phyloP scores from a whole-genome alignment of 2,329 filamentous ascomycete genomes.

The Daldinia sp. region DNA sequence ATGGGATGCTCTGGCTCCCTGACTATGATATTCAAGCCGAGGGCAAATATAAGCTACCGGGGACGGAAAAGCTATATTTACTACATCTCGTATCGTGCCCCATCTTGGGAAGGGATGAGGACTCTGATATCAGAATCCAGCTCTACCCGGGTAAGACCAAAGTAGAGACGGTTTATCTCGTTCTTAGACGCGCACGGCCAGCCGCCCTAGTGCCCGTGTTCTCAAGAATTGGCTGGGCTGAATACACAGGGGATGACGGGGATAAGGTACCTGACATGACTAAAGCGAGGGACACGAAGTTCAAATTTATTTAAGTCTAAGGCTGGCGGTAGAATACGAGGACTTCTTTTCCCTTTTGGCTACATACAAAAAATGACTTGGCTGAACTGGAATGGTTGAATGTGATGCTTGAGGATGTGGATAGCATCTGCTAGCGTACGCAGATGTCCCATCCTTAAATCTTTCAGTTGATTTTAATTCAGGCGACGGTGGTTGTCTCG shows the following conservation, averaged over 20 bases:
- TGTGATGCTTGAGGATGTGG: not conserved
- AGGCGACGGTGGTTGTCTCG: not conserved
- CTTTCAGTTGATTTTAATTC: not conserved
- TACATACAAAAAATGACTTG: not conserved
- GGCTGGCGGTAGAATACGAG: not conserved
- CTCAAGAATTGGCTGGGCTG: constrained; percentile 16
- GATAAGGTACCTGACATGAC: constrained; percentile 11
- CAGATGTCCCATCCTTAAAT: not conserved
- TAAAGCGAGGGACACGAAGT: not conserved
- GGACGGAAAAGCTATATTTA: not conserved
- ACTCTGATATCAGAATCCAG: constrained; percentile 2
- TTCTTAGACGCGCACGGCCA: not conserved
- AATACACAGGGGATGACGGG: constrained; percentile 3
- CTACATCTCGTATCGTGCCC: constrained; percentile 6
- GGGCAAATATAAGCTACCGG: not conserved
- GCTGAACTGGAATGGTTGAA: not conserved
- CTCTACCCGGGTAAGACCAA: constrained; percentile 2
- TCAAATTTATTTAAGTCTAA: constrained; percentile 6
- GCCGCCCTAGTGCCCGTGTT: not conserved
- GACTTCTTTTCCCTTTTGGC: not conserved
- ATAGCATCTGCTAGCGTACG: not conserved
- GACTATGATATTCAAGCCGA: not conserved
- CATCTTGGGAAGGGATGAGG: not conserved
- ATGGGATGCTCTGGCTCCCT: constrained; percentile 2
- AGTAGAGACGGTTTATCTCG: constrained; percentile 4